Evolutionary conservation across 345 rosid genomes (phyloP).

Genomic region (Populus ilicifolia): DNA sequence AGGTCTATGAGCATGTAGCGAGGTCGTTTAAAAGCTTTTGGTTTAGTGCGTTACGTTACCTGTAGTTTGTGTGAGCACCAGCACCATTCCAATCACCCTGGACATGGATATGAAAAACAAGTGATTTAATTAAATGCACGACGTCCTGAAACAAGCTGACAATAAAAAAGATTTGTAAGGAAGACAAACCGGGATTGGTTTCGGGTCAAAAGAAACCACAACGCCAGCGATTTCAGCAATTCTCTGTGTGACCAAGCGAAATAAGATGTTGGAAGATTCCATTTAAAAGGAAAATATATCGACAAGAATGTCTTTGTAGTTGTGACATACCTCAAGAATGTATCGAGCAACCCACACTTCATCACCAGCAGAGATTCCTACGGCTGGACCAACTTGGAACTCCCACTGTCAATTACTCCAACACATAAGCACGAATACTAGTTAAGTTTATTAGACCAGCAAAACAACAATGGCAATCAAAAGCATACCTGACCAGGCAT

Average conservation of each 20-base stretch:
- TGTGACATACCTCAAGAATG: constrained; percentile 59
- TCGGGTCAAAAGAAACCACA: constrained; percentile 77
- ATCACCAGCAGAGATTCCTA: constrained; percentile 73
- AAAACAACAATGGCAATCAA: background rate
- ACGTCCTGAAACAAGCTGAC: background rate
- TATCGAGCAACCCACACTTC: constrained; percentile 75
- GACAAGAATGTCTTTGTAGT: background rate
- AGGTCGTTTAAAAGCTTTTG: background rate
- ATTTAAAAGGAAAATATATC: background rate
- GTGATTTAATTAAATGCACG: background rate
- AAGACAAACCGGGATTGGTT: constrained; percentile 58
- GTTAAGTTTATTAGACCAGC: background rate
- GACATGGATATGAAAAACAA: background rate
- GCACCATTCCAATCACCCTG: constrained; percentile 97
- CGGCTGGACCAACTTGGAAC: constrained; percentile 74
- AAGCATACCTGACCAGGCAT: constrained; percentile 72
- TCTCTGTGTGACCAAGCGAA: constrained; percentile 43
- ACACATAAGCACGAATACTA: background rate
- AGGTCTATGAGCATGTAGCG: background rate
- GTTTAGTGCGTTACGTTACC: constrained; percentile 39
- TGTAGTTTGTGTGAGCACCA: constrained; percentile 89
- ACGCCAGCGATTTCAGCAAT: constrained; percentile 75
- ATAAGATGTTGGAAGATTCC: background rate
- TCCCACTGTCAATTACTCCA: constrained; percentile 54
- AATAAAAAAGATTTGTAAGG: background rate